Base-by-base conservation (phyloP, 768 basidiomycete genomes). In the Macrolepiota fuliginosa region DNA sequence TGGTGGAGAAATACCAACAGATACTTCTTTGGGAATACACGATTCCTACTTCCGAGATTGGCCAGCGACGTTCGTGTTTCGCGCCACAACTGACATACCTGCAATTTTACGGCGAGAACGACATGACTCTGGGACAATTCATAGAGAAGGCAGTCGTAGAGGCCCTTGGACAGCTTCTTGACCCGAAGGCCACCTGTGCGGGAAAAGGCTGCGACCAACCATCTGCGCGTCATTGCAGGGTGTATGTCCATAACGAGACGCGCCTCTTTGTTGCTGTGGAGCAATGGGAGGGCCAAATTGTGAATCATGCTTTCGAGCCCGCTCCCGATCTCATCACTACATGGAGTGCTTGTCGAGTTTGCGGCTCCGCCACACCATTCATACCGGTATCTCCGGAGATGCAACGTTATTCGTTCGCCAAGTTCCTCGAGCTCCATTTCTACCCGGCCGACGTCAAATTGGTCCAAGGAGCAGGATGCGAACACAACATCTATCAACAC, bases 381-480 rank as follows among this genome's bases (percentile, higher is more conserved):
- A 91, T 95, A 65, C 89, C 88, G 4, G 87, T 94, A 40, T 93
- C 93, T 1, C 89, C 92, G 67, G 94, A 96, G 71, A 94, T 96
- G 82, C 91, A 93, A 68, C 80, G 89, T 59, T 94, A 96, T 71
- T 98, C 96, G 4, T 96, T 98, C 71, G 93, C 91, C 37, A 96
- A 97, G 68, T 98, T 96, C 72, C 83, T 99, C 29, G 96, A 99
- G 70, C 85, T 96, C 27, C 91, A 94, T 70, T 98, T 98, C 73
- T 97, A 98, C 74, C 95, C 94, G 32, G 86, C 93, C 36, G 87
- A 92, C 64, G 87, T 95, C 68, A 82, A 87, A 67, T 79, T 93
- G 52, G 86, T 93, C n/a, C 89, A 87, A 67, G 93, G 91, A 9
- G 92, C 94, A 35, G 89, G 89, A 3, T 98, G 97, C 70, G 84